Conservation (phyloP, 257 asterid species). For the Cruciata laevipes region DNA sequence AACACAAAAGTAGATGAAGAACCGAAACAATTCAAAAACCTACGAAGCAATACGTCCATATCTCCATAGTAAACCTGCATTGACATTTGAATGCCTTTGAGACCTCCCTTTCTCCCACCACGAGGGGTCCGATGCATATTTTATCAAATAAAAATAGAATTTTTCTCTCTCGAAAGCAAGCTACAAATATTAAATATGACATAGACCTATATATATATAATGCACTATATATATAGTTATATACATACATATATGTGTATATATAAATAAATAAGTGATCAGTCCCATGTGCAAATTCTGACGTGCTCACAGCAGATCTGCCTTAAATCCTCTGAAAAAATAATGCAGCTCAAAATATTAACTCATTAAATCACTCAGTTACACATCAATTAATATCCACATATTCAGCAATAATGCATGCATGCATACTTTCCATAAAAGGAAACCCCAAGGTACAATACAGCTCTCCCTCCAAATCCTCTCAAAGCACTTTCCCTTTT, state of each 20-base stretch:
- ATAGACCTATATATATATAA: background rate
- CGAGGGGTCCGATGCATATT: background rate
- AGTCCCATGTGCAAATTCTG: slow-evolving; percentile 20
- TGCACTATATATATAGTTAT: too few species aligned
- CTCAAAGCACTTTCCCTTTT: slow-evolving; percentile 4
- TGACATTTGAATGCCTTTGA: background rate
- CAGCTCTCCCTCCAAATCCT: slow-evolving; percentile 12
- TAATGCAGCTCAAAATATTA: background rate
- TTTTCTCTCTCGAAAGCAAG: background rate
- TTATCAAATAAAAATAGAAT: background rate
- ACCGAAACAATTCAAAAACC: background rate
- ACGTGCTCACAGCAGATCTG: slow-evolving; percentile 4
- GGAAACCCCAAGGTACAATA: background rate
- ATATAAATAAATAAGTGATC: background rate
- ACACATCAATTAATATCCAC: slow-evolving; percentile 7
- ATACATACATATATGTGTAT: too few species aligned
- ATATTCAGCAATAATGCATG: background rate
- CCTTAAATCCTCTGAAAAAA: slow-evolving; percentile 5
- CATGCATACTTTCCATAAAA: background rate
- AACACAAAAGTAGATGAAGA: too few species aligned
- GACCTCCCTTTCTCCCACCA: background rate
- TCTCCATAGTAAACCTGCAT: background rate
- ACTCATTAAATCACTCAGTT: slow-evolving; percentile 8
- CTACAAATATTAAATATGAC: background rate
- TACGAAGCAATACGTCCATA: background rate